Base-by-base conservation (phyloP, 306 rosid species). In the Coriaria nepalensis region DNA sequence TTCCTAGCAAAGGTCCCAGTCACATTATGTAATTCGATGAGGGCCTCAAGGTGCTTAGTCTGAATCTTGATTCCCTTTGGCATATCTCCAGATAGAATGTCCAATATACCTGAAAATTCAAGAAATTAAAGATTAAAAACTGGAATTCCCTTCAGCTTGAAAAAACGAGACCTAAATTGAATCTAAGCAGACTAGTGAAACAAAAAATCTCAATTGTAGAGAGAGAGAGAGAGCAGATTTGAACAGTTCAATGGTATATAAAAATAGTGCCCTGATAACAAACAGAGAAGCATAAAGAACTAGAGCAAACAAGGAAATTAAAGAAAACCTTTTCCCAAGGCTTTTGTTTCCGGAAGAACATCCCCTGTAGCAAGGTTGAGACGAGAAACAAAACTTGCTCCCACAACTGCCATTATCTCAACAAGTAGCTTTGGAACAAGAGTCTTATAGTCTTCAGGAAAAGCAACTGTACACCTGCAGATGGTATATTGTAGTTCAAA, bases 1-100 rank as follows among this genome's bases (percentile, higher is more conserved):
- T 92, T 92, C 81, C 96, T 73, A 33, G 96, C 93, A 73, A 92
- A 85, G 58, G 87, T 69, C 65, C 94, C 94, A 5, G 98, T 85
- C 78, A 86, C 71, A 44, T 72, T 85, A 75, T 92, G 98, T 40
- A 92, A 73, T 50, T 85, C 96, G 68, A 85, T 92, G 74, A 85
- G 74, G 49, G 87, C 83, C 62, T 79, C 94, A 53, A 92, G 67
- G 67, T 92, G 98, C 73, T 78, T 92, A 6, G 85, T 75, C 74
- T 85, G 98, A 69, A 79, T 78, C 76, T 77, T 92, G 63, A 69
- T 80, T 61, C 98, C 98, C 78, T 92, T 92, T 44, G 88, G 94
- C 96, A 82, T 85, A 64, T 82, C 96, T 47, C 96, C 94, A 51
- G 96, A 80, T 60, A 92, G 68, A 58, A 78, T 78, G 68, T 92